phyloP scores from a whole-genome alignment of 257 asterid genomes.

The Rauvolfia tetraphylla region DNA sequence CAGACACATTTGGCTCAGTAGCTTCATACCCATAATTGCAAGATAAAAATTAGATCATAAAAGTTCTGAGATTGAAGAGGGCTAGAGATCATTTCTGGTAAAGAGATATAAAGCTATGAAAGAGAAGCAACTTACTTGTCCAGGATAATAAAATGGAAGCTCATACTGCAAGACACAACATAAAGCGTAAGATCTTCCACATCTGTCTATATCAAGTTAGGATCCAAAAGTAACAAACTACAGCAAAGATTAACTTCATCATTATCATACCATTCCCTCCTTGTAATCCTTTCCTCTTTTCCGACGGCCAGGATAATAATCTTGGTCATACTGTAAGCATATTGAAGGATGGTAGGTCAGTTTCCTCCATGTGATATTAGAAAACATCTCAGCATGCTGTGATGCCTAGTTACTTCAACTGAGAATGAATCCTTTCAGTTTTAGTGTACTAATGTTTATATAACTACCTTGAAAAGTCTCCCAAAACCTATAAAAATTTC shows the following conservation, averaged over 20 bases:
- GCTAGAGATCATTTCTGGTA: background rate
- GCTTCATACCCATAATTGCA: background rate
- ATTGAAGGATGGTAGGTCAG: conserved; percentile 18
- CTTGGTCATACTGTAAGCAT: conserved; percentile 73
- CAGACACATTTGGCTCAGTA: background rate
- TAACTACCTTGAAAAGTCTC: background rate
- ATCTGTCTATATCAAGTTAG: background rate
- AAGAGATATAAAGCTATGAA: background rate
- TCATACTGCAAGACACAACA: conserved; percentile 68
- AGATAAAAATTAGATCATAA: background rate
- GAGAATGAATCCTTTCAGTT: background rate
- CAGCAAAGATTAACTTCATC: conserved; percentile 6
- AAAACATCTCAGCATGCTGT: background rate
- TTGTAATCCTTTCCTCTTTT: conserved; percentile 90
- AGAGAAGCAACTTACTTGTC: conserved; percentile 59
- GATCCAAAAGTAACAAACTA: conserved; percentile 6
- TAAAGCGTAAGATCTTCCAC: conserved; percentile 27
- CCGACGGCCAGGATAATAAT: conserved; percentile 93
- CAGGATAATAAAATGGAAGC: conserved; percentile 94
- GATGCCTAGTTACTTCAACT: no score
- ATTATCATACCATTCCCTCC: conserved; percentile 70
- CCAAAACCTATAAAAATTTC: background rate
- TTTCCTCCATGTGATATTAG: background rate
- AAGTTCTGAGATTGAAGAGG: background rate
- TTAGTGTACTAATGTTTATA: background rate